phyloP scores from a whole-genome alignment of 768 basidiomycete species.

The Podaxis rugospora region DNA sequence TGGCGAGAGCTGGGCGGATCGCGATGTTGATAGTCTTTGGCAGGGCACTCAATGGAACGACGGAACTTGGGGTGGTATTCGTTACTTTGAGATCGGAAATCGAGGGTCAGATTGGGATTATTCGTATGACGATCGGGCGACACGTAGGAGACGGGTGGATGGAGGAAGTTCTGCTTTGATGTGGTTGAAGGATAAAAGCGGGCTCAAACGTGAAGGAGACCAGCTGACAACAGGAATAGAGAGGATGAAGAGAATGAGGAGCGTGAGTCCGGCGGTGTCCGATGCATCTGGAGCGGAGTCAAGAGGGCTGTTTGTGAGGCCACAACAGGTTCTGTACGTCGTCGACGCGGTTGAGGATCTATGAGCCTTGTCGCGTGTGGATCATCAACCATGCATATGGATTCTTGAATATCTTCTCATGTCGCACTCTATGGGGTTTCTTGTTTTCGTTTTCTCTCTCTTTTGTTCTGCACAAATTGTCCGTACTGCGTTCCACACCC shows the following conservation, averaged over 20 bases:
- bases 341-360: constrained; percentile 64
- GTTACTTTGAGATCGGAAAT: constrained; percentile 75
- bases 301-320: constrained; percentile 77
- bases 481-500: neutral
- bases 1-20: constrained; percentile 43
- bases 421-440: neutral
- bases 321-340: constrained; percentile 84
- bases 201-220: constrained; percentile 39
- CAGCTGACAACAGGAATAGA: constrained; percentile 48
- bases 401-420: neutral
- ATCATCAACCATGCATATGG: neutral
- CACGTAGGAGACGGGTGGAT: constrained; percentile 41
- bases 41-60: constrained; percentile 74
- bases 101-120: constrained; percentile 54
- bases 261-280: constrained; percentile 63
- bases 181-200: constrained; percentile 22
- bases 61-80: constrained; percentile 75
- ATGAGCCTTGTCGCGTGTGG: neutral
- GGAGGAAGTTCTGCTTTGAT: constrained; percentile 23
- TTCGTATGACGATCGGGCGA: constrained; percentile 41
- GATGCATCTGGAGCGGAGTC: constrained; percentile 52
- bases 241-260: constrained; percentile 63
- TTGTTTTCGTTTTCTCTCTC: neutral
- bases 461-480: constrained; percentile 1
- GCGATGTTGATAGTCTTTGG: constrained; percentile 32